Base-by-base conservation (phyloP, 2,329 filamentous ascomycete genomes). In the Nemania sp. region DNA sequence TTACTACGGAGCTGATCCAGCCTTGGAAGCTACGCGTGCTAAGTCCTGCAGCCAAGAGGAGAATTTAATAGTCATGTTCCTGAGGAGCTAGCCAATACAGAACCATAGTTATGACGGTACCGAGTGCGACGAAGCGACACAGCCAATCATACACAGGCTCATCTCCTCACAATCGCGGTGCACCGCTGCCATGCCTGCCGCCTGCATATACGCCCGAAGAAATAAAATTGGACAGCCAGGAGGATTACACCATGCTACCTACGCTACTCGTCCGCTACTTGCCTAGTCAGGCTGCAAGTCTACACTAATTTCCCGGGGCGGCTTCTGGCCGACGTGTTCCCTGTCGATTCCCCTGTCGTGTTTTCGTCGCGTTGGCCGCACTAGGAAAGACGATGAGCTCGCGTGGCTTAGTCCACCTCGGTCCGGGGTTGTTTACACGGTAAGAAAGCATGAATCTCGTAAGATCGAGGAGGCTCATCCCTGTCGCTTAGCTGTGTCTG, bases 111-210 rank as follows among this genome's bases (percentile, higher is more conserved):
- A 19, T 11, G n/a, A 31, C 17, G 22, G 23, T 39, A 40, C 15
- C 26, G 24, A 36, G 37, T 34, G 19, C 22, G 26, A 22, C 2
- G 33, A 51, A 39, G 37, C 37, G 42, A 51, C 8, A 5, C 3
- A 15, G 26, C 51, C 51, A 57, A 57, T 57, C 20, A 47, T 19
- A 23, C 8, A 24, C 26, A 17, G 12, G 37, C 24, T 43, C 40
- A 49, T 52, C 42, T 54, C 50, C 54, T 48, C 41, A 19, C n/a
- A 15, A 6, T 17, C 15, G 11, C 20, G 12, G 20, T 17, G 28
- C 22, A 24, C 7, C 24, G n/a, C 30, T 37, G 42, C 54, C 52
- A 46, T 54, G 54, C 50, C 50, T 34, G 50, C 46, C 42, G 50
- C 45, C 50, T 47, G 37, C 50, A 53, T 39, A 26, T 24, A 46